Percentiles rank a stretch among this genome's conserved stretches.
Conservation (phyloP, 139 green algal species). For the Micractinium conductrix region DNA sequence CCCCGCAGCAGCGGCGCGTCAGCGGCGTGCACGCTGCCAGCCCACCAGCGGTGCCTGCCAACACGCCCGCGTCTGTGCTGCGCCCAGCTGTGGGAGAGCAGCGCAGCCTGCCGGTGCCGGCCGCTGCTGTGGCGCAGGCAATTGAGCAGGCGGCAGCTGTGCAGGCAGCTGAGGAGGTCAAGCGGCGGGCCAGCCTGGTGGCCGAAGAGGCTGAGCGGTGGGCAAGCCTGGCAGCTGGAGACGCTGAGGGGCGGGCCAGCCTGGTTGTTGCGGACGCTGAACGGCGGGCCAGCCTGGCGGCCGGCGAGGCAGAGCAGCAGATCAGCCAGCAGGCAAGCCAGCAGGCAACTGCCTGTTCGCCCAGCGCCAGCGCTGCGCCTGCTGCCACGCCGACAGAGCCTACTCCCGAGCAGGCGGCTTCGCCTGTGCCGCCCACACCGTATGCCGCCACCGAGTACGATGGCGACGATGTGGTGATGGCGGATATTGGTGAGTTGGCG, state of each 20-base stretch:
- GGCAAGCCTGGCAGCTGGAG: neutral
- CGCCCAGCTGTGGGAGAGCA: neutral
- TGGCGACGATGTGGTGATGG: conserved; percentile 50
- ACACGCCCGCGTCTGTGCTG: neutral
- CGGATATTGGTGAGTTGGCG: conserved; percentile 24
- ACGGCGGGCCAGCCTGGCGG: neutral
- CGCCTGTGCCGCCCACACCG: neutral
- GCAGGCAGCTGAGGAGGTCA: neutral
- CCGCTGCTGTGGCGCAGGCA: neutral
- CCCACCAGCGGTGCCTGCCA: conserved; percentile 5
- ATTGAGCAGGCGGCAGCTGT: neutral
- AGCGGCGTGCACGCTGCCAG: neutral
- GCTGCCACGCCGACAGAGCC: neutral
- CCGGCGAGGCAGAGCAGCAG: neutral
- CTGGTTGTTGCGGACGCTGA: too few species aligned
- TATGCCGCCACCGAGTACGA: conserved; percentile 39
- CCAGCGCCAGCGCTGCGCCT: too few species aligned
- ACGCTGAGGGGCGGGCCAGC: too few species aligned
- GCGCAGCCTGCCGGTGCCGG: neutral
- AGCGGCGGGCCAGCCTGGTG: neutral
- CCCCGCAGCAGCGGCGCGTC: neutral
- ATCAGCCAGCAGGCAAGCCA: too few species aligned
- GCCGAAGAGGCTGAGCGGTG: neutral
- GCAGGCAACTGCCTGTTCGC: too few species aligned
- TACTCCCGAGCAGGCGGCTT: neutral